A percentile compares a stretch with the other conserved stretches of the same genome.
These are phyloP conservation scores for Trichoderma polysporum DNA, from an alignment of 2,329 filamentous ascomycete species.

Conservation along the genomic window DNA sequence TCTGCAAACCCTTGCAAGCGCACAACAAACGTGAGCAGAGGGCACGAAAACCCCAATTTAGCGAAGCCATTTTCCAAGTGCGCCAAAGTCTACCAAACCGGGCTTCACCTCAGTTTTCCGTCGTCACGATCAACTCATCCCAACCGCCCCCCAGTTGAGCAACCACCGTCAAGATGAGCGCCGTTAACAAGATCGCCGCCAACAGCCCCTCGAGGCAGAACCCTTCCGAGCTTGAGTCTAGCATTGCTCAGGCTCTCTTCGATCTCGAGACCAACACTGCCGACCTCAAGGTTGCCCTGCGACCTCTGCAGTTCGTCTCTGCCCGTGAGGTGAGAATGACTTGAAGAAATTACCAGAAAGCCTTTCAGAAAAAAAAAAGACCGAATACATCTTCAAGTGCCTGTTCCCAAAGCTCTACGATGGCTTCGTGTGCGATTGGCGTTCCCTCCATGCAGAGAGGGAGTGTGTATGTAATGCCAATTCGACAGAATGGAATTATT, in stretches of 20 bases:
- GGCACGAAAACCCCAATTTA: constrained; percentile 46
- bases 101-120: constrained; percentile 1
- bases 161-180: constrained; percentile 58
- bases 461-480: constrained; percentile 22
- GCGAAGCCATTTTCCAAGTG: constrained; percentile 28
- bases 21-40: constrained; percentile 25
- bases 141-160: constrained; percentile 36
- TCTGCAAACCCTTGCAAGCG: constrained; percentile 18
- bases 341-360: constrained; percentile 5
- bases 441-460: constrained; percentile 25
- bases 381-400: constrained; percentile 35
- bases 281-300: constrained; percentile 93
- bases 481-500: constrained; percentile 28
- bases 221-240: constrained; percentile 96
- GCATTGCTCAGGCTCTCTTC: constrained; percentile 94
- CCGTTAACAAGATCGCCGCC: constrained; percentile 94
- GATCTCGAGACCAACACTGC: constrained; percentile 99
- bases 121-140: constrained; percentile 30
- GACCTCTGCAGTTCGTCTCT: constrained; percentile 97
- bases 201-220: constrained; percentile 96
- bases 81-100: constrained; percentile 9
- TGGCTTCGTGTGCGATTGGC: constrained; percentile 31
- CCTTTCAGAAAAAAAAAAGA: constrained; percentile 24
- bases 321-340: constrained; percentile 91
- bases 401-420: constrained; percentile 45